phyloP scores from a whole-genome alignment of 2,329 filamentous ascomycete species.

The Diaporthe sp. region DNA sequence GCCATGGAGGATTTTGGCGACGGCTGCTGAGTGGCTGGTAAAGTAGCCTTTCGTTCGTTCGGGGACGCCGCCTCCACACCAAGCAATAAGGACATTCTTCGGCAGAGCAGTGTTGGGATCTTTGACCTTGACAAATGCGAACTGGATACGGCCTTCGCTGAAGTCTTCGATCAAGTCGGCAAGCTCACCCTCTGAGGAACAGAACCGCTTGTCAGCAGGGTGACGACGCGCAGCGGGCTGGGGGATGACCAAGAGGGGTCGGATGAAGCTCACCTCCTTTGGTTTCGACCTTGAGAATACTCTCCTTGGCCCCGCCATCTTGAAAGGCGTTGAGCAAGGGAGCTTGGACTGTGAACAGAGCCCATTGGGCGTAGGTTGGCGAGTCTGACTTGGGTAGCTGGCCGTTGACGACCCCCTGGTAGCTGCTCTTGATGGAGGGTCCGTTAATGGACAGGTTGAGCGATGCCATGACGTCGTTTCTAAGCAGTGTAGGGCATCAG shows the following conservation, averaged over 20 bases:
- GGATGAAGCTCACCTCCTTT: constrained; percentile 78
- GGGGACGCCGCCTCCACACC: constrained; percentile 98
- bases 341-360: constrained; percentile 91
- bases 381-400: constrained; percentile 71
- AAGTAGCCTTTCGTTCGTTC: constrained; percentile 99
- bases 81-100: constrained; percentile 94
- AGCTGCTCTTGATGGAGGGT: constrained; percentile 88
- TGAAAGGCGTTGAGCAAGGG: constrained; percentile 95
- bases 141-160: constrained; percentile 96
- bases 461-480: constrained; percentile 74
- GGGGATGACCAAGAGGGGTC: constrained; percentile 18
- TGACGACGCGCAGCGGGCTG: not conserved
- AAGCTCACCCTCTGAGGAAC: constrained; percentile 83
- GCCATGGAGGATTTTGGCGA: constrained; percentile 93
- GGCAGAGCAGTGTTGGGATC: constrained; percentile 91
- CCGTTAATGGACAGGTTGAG: constrained; percentile 85
- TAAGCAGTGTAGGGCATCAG: constrained; percentile 40
- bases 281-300: constrained; percentile 92
- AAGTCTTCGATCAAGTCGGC: constrained; percentile 94
- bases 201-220: constrained; percentile 40
- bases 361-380: constrained; percentile 92
- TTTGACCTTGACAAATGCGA: constrained; percentile 96
- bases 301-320: constrained; percentile 88
- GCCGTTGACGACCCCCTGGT: constrained; percentile 70
- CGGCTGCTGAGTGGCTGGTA: constrained; percentile 90